These are phyloP conservation scores for Thielaviopsis euricoi DNA, from an alignment of 2,329 filamentous ascomycete genomes.

Conservation along the genomic window DNA sequence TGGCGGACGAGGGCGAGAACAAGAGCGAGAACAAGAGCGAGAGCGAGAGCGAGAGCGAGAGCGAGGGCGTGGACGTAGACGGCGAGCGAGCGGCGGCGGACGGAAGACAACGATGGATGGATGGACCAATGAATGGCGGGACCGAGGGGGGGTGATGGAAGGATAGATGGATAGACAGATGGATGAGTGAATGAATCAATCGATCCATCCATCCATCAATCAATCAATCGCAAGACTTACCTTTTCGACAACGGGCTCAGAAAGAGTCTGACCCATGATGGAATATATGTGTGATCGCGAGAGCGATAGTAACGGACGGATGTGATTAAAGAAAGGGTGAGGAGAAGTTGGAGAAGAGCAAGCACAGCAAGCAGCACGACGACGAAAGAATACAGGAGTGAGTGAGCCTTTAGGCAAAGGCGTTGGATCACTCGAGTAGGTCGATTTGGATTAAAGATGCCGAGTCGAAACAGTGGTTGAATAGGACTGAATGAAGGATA, in stretches of 20 bases:
- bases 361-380: background rate
- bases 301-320: conserved; percentile 10
- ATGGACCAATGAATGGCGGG: background rate
- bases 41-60: background rate
- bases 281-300: conserved; percentile 18
- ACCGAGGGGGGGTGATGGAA: background rate
- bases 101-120: background rate
- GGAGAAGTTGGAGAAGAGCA: conserved; percentile 6
- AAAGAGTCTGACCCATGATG: conserved; percentile 96
- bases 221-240: conserved; percentile 36
- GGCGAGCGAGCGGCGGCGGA: background rate
- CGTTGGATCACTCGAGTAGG: conserved; percentile 3
- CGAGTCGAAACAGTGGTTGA: no score
- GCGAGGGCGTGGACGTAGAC: background rate
- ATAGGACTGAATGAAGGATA: no score
- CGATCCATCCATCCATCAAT: conserved; percentile 4
- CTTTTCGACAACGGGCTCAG: conserved; percentile 98
- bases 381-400: background rate
- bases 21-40: no score
- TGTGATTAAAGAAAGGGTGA: conserved; percentile 11
- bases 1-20: no score
- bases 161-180: background rate
- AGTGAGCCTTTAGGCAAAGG: conserved; percentile 2
- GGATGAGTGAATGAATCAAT: no score
- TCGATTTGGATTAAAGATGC: background rate